Conservation (phyloP, 371 early-diverging fungal species). For the Apophysomyces trapeziformis region DNA sequence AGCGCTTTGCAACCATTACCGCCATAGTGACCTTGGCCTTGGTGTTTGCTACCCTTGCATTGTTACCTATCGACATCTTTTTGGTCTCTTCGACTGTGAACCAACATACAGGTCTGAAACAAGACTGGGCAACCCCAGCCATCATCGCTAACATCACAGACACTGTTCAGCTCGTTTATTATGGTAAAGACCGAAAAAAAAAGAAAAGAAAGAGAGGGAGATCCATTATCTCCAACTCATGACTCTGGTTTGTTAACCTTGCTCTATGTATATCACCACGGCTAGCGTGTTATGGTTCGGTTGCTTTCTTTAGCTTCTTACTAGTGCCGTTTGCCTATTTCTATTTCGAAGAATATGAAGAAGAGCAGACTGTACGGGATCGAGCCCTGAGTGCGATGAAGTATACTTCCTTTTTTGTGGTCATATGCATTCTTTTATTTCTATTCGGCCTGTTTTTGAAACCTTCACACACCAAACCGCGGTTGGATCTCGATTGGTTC, state of each 20-base stretch:
- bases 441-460: slow-evolving; percentile 52
- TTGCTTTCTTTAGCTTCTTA: slow-evolving; percentile 56
- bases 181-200: slow-evolving; percentile 36
- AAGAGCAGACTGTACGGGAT: slow-evolving; percentile 34
- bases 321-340: slow-evolving; percentile 71
- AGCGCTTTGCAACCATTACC: slow-evolving; percentile 57
- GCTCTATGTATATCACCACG: background rate
- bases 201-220: no score
- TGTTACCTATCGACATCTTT: slow-evolving; percentile 72
- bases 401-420: slow-evolving; percentile 60
- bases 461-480: slow-evolving; percentile 37
- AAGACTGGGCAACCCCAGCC: slow-evolving; percentile 67
- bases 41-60: slow-evolving; percentile 56
- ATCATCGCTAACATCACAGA: slow-evolving; percentile 49
- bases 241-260: slow-evolving; percentile 5
- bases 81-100: slow-evolving; percentile 69
- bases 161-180: slow-evolving; percentile 56
- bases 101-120: slow-evolving; percentile 58
- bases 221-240: no score
- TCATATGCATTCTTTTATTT: slow-evolving; percentile 48
- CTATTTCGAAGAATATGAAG: slow-evolving; percentile 67
- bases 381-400: slow-evolving; percentile 50
- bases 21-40: slow-evolving; percentile 58
- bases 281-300: slow-evolving; percentile 53
- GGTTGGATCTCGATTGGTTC: slow-evolving; percentile 61